Evolutionary conservation across 2,329 filamentous ascomycete species (phyloP).

Genomic region (Fusarium buharicum): DNA sequence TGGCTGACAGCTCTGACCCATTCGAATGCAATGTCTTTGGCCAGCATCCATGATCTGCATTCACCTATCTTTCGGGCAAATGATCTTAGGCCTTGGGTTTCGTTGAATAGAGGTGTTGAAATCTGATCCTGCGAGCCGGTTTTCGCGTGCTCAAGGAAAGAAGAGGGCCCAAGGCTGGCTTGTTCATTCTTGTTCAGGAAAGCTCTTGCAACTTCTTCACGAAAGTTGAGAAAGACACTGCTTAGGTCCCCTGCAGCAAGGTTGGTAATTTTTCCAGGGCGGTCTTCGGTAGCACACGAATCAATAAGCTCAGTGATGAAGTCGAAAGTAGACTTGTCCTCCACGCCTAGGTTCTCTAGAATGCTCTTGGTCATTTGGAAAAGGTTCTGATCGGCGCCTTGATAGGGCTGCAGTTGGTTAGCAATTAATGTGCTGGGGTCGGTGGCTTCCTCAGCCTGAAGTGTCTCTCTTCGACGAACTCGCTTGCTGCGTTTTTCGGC

Average conservation of each 20-base stretch:
- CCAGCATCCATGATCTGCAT: slow-evolving; percentile 59
- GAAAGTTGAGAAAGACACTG: slow-evolving; percentile 60
- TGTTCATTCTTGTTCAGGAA: slow-evolving; percentile 65
- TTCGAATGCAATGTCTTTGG: slow-evolving; percentile 68
- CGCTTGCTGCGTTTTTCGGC: slow-evolving; percentile 73
- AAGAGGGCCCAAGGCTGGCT: slow-evolving; percentile 64
- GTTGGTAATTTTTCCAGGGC: slow-evolving; percentile 59
- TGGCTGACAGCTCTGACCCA: slow-evolving; percentile 64
- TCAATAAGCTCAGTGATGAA: slow-evolving; percentile 63
- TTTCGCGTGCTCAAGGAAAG: slow-evolving; percentile 72
- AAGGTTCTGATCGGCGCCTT: slow-evolving; percentile 65
- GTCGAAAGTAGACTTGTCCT: slow-evolving; percentile 59
- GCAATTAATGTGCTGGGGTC: slow-evolving; percentile 64
- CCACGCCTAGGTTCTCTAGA: slow-evolving; percentile 64
- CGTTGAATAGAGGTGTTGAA: slow-evolving; percentile 61
- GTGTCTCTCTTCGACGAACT: slow-evolving; percentile 66
- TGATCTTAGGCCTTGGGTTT: slow-evolving; percentile 60
- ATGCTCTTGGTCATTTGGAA: slow-evolving; percentile 67
- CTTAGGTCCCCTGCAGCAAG: slow-evolving; percentile 62
- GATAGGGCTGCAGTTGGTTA: slow-evolving; percentile 65
- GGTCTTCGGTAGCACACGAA: slow-evolving; percentile 62
- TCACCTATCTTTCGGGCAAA: slow-evolving; percentile 63
- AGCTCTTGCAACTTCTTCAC: slow-evolving; percentile 63
- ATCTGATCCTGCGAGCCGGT: slow-evolving; percentile 62
- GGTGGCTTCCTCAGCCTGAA: slow-evolving; percentile 62